Percentiles rank a stretch among this genome's conserved stretches.
phyloP scores from a whole-genome alignment of 192 early-diverging fungal species.

The Umbelopsis vinacea region DNA sequence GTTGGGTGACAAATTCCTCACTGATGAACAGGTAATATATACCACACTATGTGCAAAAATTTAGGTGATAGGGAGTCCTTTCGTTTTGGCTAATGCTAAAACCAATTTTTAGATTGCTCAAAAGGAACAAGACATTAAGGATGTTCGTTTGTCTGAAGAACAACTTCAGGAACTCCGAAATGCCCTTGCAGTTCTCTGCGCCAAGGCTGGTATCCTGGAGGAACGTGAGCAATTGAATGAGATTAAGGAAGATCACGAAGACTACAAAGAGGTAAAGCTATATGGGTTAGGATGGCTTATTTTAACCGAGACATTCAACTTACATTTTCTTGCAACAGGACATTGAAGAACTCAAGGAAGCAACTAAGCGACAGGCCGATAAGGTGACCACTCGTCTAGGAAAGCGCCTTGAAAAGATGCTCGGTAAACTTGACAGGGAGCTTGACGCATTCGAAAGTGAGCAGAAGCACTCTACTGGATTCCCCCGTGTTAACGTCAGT shows the following conservation, averaged over 20 bases:
- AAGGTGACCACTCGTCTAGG: conserved; percentile 65
- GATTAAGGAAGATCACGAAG: conserved; percentile 63
- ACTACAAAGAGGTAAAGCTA: conserved; percentile 62
- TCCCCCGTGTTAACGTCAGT: conserved; percentile 70
- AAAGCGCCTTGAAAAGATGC: conserved; percentile 79
- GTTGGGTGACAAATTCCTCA: conserved; percentile 4
- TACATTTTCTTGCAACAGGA: conserved; percentile 37
- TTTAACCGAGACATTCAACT: too few relatives aligned
- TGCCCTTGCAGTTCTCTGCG: conserved; percentile 58
- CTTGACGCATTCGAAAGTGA: conserved; percentile 48
- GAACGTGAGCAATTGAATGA: conserved; percentile 67
- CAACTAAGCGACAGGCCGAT: conserved; percentile 52
- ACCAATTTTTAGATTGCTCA: not conserved
- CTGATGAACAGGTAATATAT: conserved; percentile 18
- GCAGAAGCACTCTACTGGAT: conserved; percentile 61
- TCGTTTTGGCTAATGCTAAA: not conserved
- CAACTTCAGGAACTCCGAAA: conserved; percentile 62
- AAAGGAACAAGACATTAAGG: conserved; percentile 25
- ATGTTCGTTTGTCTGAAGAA: conserved; percentile 56
- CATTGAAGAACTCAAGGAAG: conserved; percentile 59
- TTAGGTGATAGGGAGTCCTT: not conserved
- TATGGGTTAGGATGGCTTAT: not conserved
- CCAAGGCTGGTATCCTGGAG: conserved; percentile 61
- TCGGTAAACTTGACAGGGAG: conserved; percentile 73
- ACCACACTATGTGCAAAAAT: not conserved